Evolutionary conservation across 305 asterid genomes (phyloP).

Genomic region (Fraxinus albicans): DNA sequence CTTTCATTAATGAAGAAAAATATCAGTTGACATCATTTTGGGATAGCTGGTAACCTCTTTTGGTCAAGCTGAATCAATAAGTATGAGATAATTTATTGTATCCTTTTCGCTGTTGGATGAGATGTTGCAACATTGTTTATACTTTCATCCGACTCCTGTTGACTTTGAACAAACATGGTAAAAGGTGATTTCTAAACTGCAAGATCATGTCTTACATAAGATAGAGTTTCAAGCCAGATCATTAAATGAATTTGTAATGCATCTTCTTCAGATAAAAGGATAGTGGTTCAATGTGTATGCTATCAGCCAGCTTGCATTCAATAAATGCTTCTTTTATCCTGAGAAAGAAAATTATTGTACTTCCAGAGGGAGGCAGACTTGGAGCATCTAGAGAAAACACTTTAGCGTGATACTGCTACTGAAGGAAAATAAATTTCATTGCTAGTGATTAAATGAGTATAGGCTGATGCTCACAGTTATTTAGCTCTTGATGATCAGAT

Average conservation of each 20-base stretch:
- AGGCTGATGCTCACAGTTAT: not conserved
- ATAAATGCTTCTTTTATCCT: not conserved
- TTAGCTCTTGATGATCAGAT: not conserved
- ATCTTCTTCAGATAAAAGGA: not conserved
- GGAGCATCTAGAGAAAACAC: not conserved
- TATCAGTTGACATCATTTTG: not conserved
- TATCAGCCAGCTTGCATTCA: not conserved
- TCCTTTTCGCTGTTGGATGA: not conserved
- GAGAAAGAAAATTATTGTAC: not conserved
- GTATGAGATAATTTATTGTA: not conserved
- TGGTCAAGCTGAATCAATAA: not conserved
- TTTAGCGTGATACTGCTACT: not conserved
- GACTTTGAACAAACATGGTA: not conserved
- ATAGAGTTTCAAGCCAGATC: not conserved
- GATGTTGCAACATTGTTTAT: conserved; percentile 5
- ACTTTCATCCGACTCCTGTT: not conserved
- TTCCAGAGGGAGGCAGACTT: not conserved
- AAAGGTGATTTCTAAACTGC: not conserved
- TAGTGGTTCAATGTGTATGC: not conserved
- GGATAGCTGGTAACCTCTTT: not conserved
- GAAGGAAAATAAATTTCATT: not conserved
- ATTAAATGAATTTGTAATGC: not conserved
- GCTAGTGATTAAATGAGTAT: not conserved
- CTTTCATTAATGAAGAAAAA: not conserved
- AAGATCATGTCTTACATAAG: not conserved